Percentiles rank a stretch among this genome's conserved stretches.
phyloP scores from a whole-genome alignment of 2,329 filamentous ascomycete species.

The Pseudogymnoascus sp. region DNA sequence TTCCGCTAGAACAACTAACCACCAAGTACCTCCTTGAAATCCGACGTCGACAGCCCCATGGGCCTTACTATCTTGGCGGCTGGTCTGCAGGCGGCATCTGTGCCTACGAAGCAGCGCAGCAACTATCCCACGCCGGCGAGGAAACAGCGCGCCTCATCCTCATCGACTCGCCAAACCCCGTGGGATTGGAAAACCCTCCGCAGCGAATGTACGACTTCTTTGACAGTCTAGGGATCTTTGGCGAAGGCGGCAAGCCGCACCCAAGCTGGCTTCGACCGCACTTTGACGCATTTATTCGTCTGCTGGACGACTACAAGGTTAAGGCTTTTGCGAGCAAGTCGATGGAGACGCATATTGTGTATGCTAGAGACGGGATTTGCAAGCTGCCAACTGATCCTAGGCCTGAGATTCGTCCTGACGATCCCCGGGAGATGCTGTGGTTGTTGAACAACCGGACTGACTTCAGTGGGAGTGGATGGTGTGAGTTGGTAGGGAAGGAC shows the following conservation, averaged over 20 bases:
- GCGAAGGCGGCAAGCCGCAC: slow-evolving; percentile 16
- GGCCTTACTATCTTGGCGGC: slow-evolving; percentile 43
- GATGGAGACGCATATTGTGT: slow-evolving; percentile 8
- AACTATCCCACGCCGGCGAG: slow-evolving; percentile 33
- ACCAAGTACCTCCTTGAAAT: slow-evolving; percentile 37
- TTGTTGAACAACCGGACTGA: slow-evolving; percentile 11
- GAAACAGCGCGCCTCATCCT: slow-evolving; percentile 34
- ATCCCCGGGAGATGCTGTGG: not conserved
- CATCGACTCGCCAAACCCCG: slow-evolving; percentile 37
- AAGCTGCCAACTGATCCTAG: not conserved
- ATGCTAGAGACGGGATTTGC: not conserved
- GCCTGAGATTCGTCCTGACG: not conserved
- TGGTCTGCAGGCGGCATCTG: slow-evolving; percentile 48
- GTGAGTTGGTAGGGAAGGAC: slow-evolving; percentile 3
- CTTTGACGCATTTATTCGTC: slow-evolving; percentile 42
- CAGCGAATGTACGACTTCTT: slow-evolving; percentile 42
- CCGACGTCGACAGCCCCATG: slow-evolving; percentile 38
- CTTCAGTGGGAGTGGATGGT: slow-evolving; percentile 11
- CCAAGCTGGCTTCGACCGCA: slow-evolving; percentile 45
- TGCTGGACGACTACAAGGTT: slow-evolving; percentile 37
- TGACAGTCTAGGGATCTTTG: slow-evolving; percentile 39
- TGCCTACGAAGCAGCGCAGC: slow-evolving; percentile 39
- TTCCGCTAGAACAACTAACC: slow-evolving; percentile 31
- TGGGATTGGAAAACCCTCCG: slow-evolving; percentile 42
- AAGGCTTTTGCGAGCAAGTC: slow-evolving; percentile 17